A percentile compares a stretch with the other conserved stretches of the same genome.
Evolutionary conservation across 768 basidiomycete genomes (phyloP).

Genomic region (Holtermannia corniformis): DNA sequence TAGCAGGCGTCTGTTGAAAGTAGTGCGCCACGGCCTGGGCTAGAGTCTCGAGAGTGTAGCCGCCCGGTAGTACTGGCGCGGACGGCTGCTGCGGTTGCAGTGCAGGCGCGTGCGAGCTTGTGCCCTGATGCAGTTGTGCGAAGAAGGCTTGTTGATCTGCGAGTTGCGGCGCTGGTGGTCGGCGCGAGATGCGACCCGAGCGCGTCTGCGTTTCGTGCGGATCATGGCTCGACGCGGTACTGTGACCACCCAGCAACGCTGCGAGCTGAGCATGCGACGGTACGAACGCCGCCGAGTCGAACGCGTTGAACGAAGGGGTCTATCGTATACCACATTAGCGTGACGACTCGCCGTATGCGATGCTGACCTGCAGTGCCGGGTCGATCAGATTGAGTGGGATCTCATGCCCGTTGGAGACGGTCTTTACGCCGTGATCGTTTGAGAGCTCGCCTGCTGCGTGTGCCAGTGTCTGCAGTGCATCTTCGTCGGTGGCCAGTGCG

Average conservation of each 20-base stretch:
- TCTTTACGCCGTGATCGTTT: too few relatives aligned
- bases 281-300: not conserved
- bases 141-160: slow-evolving; percentile 3
- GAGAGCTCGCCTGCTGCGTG: not conserved
- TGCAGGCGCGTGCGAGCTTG: too few relatives aligned
- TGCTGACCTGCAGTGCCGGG: slow-evolving; percentile 12
- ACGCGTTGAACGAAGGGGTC: not conserved
- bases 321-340: not conserved
- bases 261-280: slow-evolving; percentile 7
- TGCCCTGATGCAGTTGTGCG: not conserved
- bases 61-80: too few relatives aligned
- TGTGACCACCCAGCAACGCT: slow-evolving; percentile 7
- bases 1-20: too few relatives aligned
- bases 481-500: not conserved
- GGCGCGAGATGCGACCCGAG: slow-evolving; percentile 17
- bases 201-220: slow-evolving; percentile 12
- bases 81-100: not conserved
- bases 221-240: slow-evolving; percentile 7
- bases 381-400: slow-evolving; percentile 10
- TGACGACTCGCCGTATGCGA: not conserved
- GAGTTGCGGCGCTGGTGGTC: slow-evolving; percentile 7
- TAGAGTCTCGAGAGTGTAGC: too few relatives aligned
- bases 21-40: too few relatives aligned
- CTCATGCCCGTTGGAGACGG: too few relatives aligned
- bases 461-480: not conserved